Conservation (phyloP, 164 flowering plant species). For the Echeveria elegans region DNA sequence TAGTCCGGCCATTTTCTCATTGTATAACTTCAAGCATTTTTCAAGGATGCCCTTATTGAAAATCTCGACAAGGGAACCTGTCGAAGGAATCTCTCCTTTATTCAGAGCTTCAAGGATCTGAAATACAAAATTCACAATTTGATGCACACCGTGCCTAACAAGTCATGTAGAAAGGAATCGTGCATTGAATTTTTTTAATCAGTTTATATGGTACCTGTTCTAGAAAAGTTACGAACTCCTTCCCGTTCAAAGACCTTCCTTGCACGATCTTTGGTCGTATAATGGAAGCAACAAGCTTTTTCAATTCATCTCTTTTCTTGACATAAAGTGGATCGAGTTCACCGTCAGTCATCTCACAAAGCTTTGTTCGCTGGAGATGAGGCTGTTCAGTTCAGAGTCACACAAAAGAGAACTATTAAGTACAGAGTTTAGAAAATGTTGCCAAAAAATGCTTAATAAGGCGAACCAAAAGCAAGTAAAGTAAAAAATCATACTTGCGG, state of each 20-base stretch:
- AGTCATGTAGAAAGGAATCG: no score
- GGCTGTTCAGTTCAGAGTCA: constrained; percentile 61
- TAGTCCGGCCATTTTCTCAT: constrained; percentile 44
- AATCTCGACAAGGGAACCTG: constrained; percentile 95
- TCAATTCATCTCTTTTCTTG: constrained; percentile 64
- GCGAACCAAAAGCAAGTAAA: neutral
- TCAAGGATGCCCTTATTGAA: constrained; percentile 91
- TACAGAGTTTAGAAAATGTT: neutral
- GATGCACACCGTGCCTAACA: no score
- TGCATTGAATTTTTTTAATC: neutral
- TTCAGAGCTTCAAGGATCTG: constrained; percentile 98
- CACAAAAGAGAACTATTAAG: constrained; percentile 5
- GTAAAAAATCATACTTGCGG: constrained; percentile 59
- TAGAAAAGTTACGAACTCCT: constrained; percentile 82
- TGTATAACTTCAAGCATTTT: constrained; percentile 77
- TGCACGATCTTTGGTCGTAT: constrained; percentile 92
- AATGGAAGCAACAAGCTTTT: constrained; percentile 62
- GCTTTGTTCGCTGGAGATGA: constrained; percentile 94
- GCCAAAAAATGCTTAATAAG: neutral
- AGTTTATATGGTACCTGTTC: constrained; percentile 51
- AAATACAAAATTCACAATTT: neutral
- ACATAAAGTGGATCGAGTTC: constrained; percentile 89
- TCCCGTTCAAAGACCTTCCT: constrained; percentile 80
- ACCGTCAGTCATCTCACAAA: constrained; percentile 86
- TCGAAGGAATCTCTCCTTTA: constrained; percentile 98